Percentiles rank a stretch among this genome's conserved stretches.
phyloP scores from a whole-genome alignment of 805 yeast species.

The Candida easanensis region DNA sequence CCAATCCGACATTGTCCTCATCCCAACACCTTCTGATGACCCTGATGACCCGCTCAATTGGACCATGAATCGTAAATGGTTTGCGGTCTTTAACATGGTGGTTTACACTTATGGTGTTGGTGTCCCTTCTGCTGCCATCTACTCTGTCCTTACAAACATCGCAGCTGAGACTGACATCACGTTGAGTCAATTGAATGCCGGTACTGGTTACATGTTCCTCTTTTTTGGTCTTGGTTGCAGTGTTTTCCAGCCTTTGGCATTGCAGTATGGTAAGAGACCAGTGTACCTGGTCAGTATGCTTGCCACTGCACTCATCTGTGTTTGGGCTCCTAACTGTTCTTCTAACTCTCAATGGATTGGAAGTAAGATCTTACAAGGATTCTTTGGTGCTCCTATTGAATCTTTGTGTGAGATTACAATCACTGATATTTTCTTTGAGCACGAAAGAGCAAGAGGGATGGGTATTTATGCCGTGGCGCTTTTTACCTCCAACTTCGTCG shows the following conservation, averaged over 20 bases:
- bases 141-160: slow-evolving; percentile 40
- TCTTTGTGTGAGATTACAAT: slow-evolving; percentile 48
- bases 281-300: slow-evolving; percentile 38
- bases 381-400: slow-evolving; percentile 43
- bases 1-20: slow-evolving; percentile 43
- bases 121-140: slow-evolving; percentile 45
- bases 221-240: slow-evolving; percentile 51
- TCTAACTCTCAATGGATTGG: slow-evolving; percentile 38
- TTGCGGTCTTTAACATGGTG: slow-evolving; percentile 42
- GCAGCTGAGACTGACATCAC: slow-evolving; percentile 35
- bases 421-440: slow-evolving; percentile 49
- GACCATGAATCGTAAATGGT: slow-evolving; percentile 46
- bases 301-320: slow-evolving; percentile 37
- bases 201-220: slow-evolving; percentile 49
- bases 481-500: slow-evolving; percentile 51
- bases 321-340: slow-evolving; percentile 42
- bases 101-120: slow-evolving; percentile 46
- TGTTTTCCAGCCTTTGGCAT: slow-evolving; percentile 50
- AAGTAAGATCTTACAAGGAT: slow-evolving; percentile 35
- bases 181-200: slow-evolving; percentile 40
- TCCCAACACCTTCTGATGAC: slow-evolving; percentile 65
- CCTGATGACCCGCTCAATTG: slow-evolving; percentile 73
- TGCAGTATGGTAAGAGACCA: slow-evolving; percentile 48
- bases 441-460: slow-evolving; percentile 46
- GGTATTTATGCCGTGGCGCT: slow-evolving; percentile 52